Evolutionary conservation across 148 eudicot species (phyloP).

Genomic region (Spergularia bocconei): DNA sequence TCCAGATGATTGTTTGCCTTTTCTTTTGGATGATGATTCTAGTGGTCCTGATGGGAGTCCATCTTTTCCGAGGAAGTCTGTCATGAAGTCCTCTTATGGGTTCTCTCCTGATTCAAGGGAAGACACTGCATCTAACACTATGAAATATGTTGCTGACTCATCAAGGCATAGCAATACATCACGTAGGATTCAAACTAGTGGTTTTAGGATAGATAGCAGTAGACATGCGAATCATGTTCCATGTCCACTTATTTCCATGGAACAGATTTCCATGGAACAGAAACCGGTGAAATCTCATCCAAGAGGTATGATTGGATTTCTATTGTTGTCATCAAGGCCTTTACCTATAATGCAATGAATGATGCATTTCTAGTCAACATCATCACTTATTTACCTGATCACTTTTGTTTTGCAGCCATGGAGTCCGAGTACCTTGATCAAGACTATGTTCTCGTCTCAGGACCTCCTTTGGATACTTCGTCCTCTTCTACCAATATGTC

Average conservation of each 20-base stretch:
- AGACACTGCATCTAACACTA: constrained; percentile 33
- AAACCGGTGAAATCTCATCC: constrained; percentile 41
- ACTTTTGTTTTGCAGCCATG: constrained; percentile 44
- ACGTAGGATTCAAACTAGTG: constrained; percentile 39
- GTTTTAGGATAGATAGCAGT: constrained; percentile 36
- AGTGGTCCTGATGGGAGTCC: constrained; percentile 75
- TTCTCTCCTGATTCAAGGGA: constrained; percentile 50
- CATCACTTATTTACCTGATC: neutral
- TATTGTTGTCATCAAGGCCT: neutral
- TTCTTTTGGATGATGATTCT: constrained; percentile 73
- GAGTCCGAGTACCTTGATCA: constrained; percentile 78
- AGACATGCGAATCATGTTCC: constrained; percentile 38
- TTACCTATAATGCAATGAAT: neutral
- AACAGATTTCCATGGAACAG: constrained; percentile 40
- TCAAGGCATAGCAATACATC: constrained; percentile 31
- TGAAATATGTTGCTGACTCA: constrained; percentile 34
- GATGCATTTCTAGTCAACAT: neutral
- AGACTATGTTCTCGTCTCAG: constrained; percentile 91
- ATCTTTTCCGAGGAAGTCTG: constrained; percentile 43
- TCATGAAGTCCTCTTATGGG: constrained; percentile 55
- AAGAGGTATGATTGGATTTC: constrained; percentile 41
- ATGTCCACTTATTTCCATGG: constrained; percentile 40
- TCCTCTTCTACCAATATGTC: constrained; percentile 55
- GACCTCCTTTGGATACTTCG: constrained; percentile 51
- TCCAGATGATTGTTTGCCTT: constrained; percentile 76